Evolutionary conservation across 495 filamentous ascomycete genomes (phyloP), one percentile per base, ranked within the genome.

Genomic region (Annulohypoxylon stygium): DNA sequence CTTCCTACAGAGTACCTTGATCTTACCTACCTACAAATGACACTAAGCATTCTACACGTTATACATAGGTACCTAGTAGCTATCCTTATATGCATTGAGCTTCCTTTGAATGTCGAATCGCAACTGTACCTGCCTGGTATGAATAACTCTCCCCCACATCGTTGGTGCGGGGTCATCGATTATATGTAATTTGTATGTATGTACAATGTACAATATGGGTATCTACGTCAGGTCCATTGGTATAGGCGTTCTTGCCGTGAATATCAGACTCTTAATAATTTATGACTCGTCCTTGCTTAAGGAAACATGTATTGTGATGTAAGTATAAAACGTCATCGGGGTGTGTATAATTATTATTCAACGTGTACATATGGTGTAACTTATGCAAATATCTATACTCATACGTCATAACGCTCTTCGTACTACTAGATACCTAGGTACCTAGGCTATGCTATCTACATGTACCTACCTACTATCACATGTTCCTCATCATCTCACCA

Each of bases 231-330:
- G 30, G 30, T 6, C 30, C 30, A 30, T 6, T 30, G 5, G 30
- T 1, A 30, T 6, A 2, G 30, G 5, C 30, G 30, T 30, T 30
- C 30, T 30, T 30, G 5, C 30, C 30, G 5, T 30, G 5, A 30
- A 30, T 47, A 47, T 14, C 14, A 23, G 20, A 23, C 20, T 23
- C 20, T 23, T 0, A 23, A 23, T 47, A 6, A 47, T 47, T 47
- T 18, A 20, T 47, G 43, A 47, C 43, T 47, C 43, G 43, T 47
- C 18, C 43, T 47, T 47, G 43, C 43, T 9, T 47, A 47, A 12
- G 18, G 16, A 4, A 47, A 16, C 18, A 47, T 16, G 43, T 47
- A 20, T 16, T 16, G 16, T 4, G 7, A 16, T 45, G 14, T 16
- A 45, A 8, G 10, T 30, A 39, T 43, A 47, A 47, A 20, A 4